Base-by-base conservation (phyloP, 768 basidiomycete species). In the Lactarius tabidus region DNA sequence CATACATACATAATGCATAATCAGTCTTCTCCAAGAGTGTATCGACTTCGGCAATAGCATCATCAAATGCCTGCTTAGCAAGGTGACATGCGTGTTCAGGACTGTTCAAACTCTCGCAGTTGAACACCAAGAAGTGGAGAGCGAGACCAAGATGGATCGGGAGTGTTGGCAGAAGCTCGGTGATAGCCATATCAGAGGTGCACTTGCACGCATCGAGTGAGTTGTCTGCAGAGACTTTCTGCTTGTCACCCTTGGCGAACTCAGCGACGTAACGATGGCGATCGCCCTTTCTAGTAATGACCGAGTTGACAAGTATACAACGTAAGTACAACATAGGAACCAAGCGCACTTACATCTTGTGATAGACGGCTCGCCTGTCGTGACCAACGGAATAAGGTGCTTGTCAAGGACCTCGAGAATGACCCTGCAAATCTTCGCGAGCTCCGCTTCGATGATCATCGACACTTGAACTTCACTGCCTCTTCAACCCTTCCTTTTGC, bases 81-180 rank as follows among this genome's bases (percentile, higher is more conserved):
- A 98, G 90, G 75, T 95, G 93, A 83, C 95, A 97, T 58, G 96
- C 96, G 78, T 94, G 93, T 79, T 97, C 95, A 71, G 96, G 95
- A 79, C 90, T 91, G 87, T 97, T 97, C 78, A 97, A 88, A 77
- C 97, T 97, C 80, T 98, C 95, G 81, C 96, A 97, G 86, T 98
- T 97, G 85, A 98, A 98, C 57, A 98, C 95, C 60, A 94, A 97
- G 87, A 98, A 98, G 86, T 98, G 98, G 75, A 98, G 84, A 54
- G 95, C 95, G 62, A 98, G 91, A 78, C 96, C 96, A 69, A 98
- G 92, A 74, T 95, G 95, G 79, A 98, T 98, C 69, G 95, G 95
- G 81, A 97, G 95, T 75, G 95, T 97, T 35, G 92, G 91, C 29
- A 90, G 93, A 52, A 98, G 90, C 79, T 97, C 93, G 57, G 90